Conservation (phyloP, 345 rosid genomes). For the Acer saccharum region DNA sequence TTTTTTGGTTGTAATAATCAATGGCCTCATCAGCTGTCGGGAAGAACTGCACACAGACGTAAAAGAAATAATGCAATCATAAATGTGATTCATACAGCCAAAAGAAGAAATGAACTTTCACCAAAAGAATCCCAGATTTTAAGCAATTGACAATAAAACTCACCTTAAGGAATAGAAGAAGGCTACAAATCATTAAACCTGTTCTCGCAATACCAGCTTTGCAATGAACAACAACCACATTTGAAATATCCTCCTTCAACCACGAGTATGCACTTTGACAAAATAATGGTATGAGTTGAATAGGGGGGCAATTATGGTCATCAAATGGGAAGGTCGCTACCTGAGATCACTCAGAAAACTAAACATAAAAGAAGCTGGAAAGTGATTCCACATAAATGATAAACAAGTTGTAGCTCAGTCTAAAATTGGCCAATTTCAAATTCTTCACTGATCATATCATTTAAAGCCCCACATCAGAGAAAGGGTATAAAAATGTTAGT, state of each 20-base stretch:
- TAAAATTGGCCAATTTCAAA: neutral
- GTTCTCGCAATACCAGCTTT: constrained; percentile 98
- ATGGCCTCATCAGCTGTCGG: constrained; percentile 88
- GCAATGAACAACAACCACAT: constrained; percentile 96
- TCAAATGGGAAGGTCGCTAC: constrained; percentile 96
- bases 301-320: constrained; percentile 94
- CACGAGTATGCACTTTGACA: constrained; percentile 95
- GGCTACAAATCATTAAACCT: constrained; percentile 93
- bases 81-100: constrained; percentile 1
- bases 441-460: neutral
- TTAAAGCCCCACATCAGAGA: neutral
- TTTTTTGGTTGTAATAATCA: constrained; percentile 86
- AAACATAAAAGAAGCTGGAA: constrained; percentile 28
- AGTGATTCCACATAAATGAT: neutral
- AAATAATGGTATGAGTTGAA: constrained; percentile 80
- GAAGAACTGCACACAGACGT: constrained; percentile 60
- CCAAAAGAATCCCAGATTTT: neutral
- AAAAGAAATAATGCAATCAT: constrained; percentile 20
- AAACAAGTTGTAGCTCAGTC: neutral
- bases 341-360: constrained; percentile 40
- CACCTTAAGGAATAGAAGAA: constrained; percentile 88
- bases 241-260: constrained; percentile 94
- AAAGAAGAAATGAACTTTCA: constrained; percentile 12
- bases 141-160: constrained; percentile 1
- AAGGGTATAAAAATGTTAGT: neutral